Percentiles rank a stretch among this genome's conserved stretches.
These are phyloP conservation scores for Xylaria curta DNA, from an alignment of 495 filamentous ascomycete genomes.

Conservation along the genomic window DNA sequence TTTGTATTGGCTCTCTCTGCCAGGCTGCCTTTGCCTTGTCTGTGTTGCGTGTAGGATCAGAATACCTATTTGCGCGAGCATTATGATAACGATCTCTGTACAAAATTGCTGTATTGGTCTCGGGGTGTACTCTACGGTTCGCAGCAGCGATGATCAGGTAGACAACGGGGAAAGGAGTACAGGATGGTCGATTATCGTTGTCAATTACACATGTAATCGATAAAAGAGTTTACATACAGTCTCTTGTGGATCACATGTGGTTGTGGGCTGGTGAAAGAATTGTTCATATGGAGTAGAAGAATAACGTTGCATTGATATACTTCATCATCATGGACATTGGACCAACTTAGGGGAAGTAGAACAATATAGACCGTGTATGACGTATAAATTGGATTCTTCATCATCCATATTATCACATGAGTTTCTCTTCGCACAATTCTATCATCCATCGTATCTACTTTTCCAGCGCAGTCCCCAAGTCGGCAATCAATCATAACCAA, in stretches of 20 bases:
- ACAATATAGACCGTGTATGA: not conserved
- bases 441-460: not conserved
- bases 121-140: not conserved
- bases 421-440: not conserved
- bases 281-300: not conserved
- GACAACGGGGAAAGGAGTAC: not conserved
- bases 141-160: not conserved
- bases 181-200: not conserved
- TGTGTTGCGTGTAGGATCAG: not conserved
- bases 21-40: not conserved
- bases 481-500: not conserved
- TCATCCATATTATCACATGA: not conserved
- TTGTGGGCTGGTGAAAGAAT: not conserved
- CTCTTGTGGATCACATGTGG: not conserved
- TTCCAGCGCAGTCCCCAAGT: not conserved
- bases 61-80: not conserved
- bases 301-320: not conserved
- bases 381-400: not conserved
- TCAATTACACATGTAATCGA: not conserved
- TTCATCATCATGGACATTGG: not conserved
- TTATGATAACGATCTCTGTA: slow-evolving; percentile 5
- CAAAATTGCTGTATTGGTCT: not conserved
- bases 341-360: not conserved
- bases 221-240: not conserved
- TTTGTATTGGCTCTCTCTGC: not conserved